Conservation (phyloP, 768 basidiomycete genomes). For the Megacollybia marginata region DNA sequence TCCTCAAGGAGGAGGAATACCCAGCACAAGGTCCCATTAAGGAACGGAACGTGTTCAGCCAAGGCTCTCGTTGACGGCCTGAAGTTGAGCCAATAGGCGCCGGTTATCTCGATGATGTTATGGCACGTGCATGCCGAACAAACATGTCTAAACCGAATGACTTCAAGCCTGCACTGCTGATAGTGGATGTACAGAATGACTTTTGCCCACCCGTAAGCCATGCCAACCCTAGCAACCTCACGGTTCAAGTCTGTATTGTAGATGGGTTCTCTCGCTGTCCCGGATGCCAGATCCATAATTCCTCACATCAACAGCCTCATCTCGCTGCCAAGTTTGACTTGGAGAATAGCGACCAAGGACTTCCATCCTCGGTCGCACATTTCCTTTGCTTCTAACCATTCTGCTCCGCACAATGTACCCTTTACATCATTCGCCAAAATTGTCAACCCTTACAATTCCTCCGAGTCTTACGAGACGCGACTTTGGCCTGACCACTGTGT, state of each 20-base stretch:
- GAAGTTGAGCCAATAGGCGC: too few relatives aligned
- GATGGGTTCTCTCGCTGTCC: conserved; percentile 63
- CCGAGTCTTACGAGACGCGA: conserved; percentile 31
- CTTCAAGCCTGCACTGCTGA: conserved; percentile 47
- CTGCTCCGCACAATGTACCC: conserved; percentile 13
- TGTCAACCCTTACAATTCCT: conserved; percentile 27
- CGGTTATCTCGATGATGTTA: too few relatives aligned
- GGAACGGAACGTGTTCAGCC: too few relatives aligned
- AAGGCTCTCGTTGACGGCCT: too few relatives aligned
- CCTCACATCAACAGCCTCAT: conserved; percentile 52
- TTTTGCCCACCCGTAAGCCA: conserved; percentile 39
- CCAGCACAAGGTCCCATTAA: too few relatives aligned
- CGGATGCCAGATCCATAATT: conserved; percentile 51
- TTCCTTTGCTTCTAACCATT: conserved; percentile 51
- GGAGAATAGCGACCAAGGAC: conserved; percentile 49
- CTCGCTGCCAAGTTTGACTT: conserved; percentile 37
- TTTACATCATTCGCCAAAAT: conserved; percentile 14
- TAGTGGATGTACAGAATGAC: conserved; percentile 81
- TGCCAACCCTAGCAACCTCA: neutral
- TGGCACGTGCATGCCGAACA: too few relatives aligned
- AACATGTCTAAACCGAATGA: neutral
- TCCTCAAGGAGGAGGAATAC: too few relatives aligned
- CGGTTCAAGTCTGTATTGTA: neutral
- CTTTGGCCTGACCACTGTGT: conserved; percentile 73
- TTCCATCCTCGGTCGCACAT: conserved; percentile 57